Percentiles rank a stretch among this genome's conserved stretches.
Evolutionary conservation across 768 basidiomycete species (phyloP).

Genomic region (Xerocomellus amylosporus): DNA sequence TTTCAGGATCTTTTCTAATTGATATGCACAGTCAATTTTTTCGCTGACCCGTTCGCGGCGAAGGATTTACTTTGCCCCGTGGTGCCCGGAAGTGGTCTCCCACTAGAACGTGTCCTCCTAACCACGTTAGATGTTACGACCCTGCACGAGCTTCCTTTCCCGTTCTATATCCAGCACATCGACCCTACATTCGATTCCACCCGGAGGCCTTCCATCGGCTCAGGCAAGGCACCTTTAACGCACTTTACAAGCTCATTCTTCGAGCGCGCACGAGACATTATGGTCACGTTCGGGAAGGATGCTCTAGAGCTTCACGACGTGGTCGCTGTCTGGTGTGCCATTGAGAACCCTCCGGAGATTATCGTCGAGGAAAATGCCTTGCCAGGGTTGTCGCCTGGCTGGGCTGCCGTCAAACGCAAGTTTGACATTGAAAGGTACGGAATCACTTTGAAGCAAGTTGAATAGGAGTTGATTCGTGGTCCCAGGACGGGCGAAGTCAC

Average conservation of each 20-base stretch:
- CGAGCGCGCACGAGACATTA: conserved; percentile 69
- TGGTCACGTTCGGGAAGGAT: conserved; percentile 79
- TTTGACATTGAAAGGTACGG: conserved; percentile 71
- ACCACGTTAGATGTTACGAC: conserved; percentile 83
- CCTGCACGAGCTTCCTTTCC: conserved; percentile 73
- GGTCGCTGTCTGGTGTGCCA: conserved; percentile 84
- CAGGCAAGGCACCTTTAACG: conserved; percentile 54
- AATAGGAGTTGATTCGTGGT: not conserved
- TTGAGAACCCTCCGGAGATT: conserved; percentile 58
- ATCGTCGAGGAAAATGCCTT: conserved; percentile 24
- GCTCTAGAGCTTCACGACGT: conserved; percentile 91
- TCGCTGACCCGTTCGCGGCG: conserved; percentile 84
- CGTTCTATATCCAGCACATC: conserved; percentile 52
- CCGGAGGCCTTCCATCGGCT: conserved; percentile 42
- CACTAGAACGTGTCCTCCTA: conserved; percentile 64
- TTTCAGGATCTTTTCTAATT: not conserved
- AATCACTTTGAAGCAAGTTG: not conserved
- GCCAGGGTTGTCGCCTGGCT: conserved; percentile 44
- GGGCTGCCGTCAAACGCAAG: conserved; percentile 49
- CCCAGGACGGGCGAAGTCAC: conserved; percentile 72
- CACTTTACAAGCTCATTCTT: conserved; percentile 83
- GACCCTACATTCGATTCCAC: conserved; percentile 60
- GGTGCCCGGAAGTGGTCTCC: conserved; percentile 43
- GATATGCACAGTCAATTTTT: conserved; percentile 65
- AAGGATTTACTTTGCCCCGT: conserved; percentile 56